These are phyloP conservation scores for Lactifluus piperatus DNA, from an alignment of 768 basidiomycete genomes.

Conservation along the genomic window DNA sequence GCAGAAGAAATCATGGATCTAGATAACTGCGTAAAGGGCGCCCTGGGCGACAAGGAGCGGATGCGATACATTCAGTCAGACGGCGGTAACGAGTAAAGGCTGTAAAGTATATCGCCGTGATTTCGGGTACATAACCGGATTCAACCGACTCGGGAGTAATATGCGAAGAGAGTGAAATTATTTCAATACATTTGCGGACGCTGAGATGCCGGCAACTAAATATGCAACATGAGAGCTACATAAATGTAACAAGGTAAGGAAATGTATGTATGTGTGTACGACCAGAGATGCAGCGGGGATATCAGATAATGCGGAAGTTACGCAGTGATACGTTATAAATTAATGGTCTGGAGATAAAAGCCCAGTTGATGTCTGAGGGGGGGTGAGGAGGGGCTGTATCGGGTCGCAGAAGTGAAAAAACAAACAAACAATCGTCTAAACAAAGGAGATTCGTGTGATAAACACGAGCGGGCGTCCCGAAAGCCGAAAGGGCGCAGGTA, in stretches of 20 bases:
- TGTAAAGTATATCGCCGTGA: too few relatives aligned
- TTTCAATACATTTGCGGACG: conserved; percentile 16
- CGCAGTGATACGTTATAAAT: conserved; percentile 19
- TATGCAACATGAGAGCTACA: conserved; percentile 20
- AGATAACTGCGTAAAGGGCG: conserved; percentile 4
- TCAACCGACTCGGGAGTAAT: neutral
- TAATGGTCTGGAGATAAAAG: neutral
- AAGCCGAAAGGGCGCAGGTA: neutral
- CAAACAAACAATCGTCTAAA: neutral
- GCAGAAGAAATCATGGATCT: conserved; percentile 5
- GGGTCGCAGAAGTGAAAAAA: neutral
- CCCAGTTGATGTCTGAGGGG: conserved; percentile 5
- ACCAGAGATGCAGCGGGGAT: conserved; percentile 14
- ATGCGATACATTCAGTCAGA: conserved; percentile 12
- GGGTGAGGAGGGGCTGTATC: neutral
- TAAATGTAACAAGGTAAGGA: conserved; percentile 14
- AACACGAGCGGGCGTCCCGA: neutral
- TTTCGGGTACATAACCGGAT: neutral
- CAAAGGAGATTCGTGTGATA: neutral
- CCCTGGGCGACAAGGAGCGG: conserved; percentile 1
- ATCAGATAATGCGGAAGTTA: conserved; percentile 17
- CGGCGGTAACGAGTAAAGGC: too few relatives aligned
- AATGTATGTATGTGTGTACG: conserved; percentile 14
- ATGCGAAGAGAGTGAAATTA: neutral
- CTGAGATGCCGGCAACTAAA: conserved; percentile 6